Conservation (phyloP, 2,329 filamentous ascomycete species). For the Cercospora canescens region DNA sequence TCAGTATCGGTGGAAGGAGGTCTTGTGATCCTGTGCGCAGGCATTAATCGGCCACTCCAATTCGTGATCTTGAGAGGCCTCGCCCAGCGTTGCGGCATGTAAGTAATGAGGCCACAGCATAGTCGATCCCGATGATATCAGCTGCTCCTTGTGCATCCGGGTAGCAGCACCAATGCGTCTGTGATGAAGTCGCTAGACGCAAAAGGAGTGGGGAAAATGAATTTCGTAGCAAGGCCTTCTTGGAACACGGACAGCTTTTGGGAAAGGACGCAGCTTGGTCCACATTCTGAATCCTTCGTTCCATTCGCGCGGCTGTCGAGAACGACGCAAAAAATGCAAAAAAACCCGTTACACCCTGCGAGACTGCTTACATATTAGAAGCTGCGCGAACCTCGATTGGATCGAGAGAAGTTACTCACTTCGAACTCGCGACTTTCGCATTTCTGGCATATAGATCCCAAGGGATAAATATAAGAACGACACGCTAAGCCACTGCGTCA, state of each 20-base stretch:
- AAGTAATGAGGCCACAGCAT: too few relatives aligned
- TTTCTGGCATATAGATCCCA: slow-evolving; percentile 25
- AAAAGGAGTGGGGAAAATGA: neutral
- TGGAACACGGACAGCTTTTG: neutral
- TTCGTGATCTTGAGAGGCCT: too few relatives aligned
- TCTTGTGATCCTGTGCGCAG: too few relatives aligned
- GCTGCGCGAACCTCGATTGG: neutral
- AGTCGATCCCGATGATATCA: too few relatives aligned
- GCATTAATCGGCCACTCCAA: too few relatives aligned
- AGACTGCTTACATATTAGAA: slow-evolving; percentile 8
- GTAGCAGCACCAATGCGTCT: too few relatives aligned
- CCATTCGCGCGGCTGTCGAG: too few relatives aligned
- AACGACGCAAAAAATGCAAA: neutral
- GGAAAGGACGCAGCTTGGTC: neutral
- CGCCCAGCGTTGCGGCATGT: too few relatives aligned
- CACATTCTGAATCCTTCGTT: neutral
- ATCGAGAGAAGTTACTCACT: slow-evolving; percentile 14
- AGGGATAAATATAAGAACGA: slow-evolving; percentile 32
- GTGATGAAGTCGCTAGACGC: neutral
- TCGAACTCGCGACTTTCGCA: slow-evolving; percentile 35
- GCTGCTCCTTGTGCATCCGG: too few relatives aligned
- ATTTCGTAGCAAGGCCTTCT: neutral
- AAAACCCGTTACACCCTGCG: slow-evolving; percentile 13
- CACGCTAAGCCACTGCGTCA: slow-evolving; percentile 35
- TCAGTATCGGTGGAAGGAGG: too few relatives aligned